Percentiles rank a stretch among this genome's conserved stretches.
phyloP scores from a whole-genome alignment of 139 green algal species.

The Coelastrella sp. region DNA sequence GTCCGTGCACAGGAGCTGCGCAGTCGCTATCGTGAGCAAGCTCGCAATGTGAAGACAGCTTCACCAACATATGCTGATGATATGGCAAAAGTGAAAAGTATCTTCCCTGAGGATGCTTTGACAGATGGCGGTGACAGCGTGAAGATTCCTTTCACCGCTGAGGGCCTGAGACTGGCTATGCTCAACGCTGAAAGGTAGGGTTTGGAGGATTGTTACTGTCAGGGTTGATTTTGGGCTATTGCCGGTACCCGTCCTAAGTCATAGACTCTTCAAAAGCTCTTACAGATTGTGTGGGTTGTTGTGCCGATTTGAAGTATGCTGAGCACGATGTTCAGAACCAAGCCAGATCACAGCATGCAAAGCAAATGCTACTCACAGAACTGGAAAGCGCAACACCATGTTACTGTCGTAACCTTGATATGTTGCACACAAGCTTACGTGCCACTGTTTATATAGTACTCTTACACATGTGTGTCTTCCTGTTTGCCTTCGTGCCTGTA shows the following conservation, averaged over 20 bases:
- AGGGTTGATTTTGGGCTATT: too few species aligned
- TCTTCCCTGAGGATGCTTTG: conserved; percentile 27
- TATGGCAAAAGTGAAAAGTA: conserved; percentile 31
- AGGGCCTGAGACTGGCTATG: conserved; percentile 61
- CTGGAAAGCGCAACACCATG: too few species aligned
- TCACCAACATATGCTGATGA: neutral
- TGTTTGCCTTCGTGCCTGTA: neutral
- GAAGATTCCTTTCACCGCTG: conserved; percentile 63
- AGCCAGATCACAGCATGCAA: too few species aligned
- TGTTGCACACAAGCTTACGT: too few species aligned
- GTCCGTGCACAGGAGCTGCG: conserved; percentile 34
- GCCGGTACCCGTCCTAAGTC: too few species aligned
- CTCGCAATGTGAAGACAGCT: neutral
- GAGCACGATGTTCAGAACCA: too few species aligned
- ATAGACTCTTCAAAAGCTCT: too few species aligned
- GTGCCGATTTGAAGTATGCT: too few species aligned
- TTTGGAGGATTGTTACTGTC: neutral
- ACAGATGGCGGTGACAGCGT: conserved; percentile 46
- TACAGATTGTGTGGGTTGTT: too few species aligned
- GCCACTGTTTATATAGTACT: too few species aligned
- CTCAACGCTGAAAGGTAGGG: conserved; percentile 68
- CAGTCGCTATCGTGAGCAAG: conserved; percentile 21
- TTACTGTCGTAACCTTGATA: too few species aligned
- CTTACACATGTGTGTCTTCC: neutral
- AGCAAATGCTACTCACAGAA: too few species aligned